Evolutionary conservation across 306 rosid genomes (phyloP), one percentile per base, ranked within the genome.

Genomic region (Canavalia ensiformis): DNA sequence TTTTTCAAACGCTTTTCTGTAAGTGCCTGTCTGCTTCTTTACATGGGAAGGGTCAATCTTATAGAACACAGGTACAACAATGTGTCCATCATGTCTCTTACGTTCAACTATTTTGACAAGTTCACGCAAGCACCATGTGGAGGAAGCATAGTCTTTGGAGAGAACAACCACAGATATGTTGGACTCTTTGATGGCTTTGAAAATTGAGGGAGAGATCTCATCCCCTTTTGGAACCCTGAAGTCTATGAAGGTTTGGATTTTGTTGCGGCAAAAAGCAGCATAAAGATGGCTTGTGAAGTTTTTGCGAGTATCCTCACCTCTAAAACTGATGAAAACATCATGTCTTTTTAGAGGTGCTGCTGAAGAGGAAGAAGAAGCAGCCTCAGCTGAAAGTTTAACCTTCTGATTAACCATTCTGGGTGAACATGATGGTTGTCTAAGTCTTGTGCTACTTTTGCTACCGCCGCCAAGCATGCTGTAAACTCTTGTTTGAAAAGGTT

Each of bases 81-180:
- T 1, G 6, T 78, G 75, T 33, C 28, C 75, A 3, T 46, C 67
- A 7, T 28, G 67, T 30, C 42, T 55, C 47, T 42, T 78, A 45
- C 12, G 64, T 57, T 78, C 58, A 3, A 78, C 44, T 67, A 78
- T 78, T 55, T 54, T 11, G 46, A 9, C 5, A 8, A 78, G 75
- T 31, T 78, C 82, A n/a, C 52, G 56, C 75, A 78, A 41, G 55
- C 82, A 67, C 75, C 82, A 78, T 1, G 64, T 78, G 49, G 77
- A 72, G 25, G 77, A 54, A 72, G 65, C 77, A n/a, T 72, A 72
- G 50, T 72, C 47, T 8, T 78, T 54, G 41, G 82, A 78, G 2
- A 78, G 64, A 67, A 78, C 74, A 42, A 78, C 82, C 31, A 76
- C 30, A 5, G 73, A 76, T 0, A 76, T 3, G 13, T 10, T 76